Evolutionary conservation across 805 yeast species (phyloP).

Genomic region (Grigorovia jiainica): DNA sequence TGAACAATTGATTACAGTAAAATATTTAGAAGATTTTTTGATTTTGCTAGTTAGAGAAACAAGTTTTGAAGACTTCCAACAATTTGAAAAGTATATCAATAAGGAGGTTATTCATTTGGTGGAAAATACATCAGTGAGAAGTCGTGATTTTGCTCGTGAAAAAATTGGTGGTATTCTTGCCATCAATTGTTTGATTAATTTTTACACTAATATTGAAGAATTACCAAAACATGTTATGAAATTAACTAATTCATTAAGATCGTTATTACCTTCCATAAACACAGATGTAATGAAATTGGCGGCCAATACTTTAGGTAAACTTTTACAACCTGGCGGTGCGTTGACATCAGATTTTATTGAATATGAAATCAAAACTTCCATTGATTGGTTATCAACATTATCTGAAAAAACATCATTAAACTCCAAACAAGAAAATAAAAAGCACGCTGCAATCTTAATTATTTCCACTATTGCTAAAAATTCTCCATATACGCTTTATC

Average conservation of each 20-base stretch:
- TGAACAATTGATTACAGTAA: slow-evolving; percentile 44
- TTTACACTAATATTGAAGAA: slow-evolving; percentile 70
- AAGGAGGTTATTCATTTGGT: slow-evolving; percentile 71
- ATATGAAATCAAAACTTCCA: slow-evolving; percentile 72
- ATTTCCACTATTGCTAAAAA: slow-evolving; percentile 71
- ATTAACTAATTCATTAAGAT: slow-evolving; percentile 69
- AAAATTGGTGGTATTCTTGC: slow-evolving; percentile 87
- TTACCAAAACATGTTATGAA: slow-evolving; percentile 76
- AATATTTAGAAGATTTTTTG: slow-evolving; percentile 50
- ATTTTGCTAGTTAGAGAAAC: slow-evolving; percentile 64
- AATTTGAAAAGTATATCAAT: slow-evolving; percentile 73
- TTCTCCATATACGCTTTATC: slow-evolving; percentile 70
- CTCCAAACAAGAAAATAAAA: slow-evolving; percentile 63
- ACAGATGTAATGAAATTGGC: slow-evolving; percentile 74
- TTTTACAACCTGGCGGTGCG: slow-evolving; percentile 79
- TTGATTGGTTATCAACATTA: slow-evolving; percentile 70
- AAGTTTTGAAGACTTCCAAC: slow-evolving; percentile 64
- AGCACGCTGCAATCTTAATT: slow-evolving; percentile 81
- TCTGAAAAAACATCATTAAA: slow-evolving; percentile 15
- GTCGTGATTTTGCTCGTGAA: slow-evolving; percentile 33
- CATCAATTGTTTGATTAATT: slow-evolving; percentile 70
- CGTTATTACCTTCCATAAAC: slow-evolving; percentile 67
- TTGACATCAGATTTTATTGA: slow-evolving; percentile 86
- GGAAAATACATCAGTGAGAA: slow-evolving; percentile 25
- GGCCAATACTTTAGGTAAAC: slow-evolving; percentile 70